Evolutionary conservation across 1,284 basidiomycete genomes (phyloP).

Genomic region (Ceratobasidium sp.): DNA sequence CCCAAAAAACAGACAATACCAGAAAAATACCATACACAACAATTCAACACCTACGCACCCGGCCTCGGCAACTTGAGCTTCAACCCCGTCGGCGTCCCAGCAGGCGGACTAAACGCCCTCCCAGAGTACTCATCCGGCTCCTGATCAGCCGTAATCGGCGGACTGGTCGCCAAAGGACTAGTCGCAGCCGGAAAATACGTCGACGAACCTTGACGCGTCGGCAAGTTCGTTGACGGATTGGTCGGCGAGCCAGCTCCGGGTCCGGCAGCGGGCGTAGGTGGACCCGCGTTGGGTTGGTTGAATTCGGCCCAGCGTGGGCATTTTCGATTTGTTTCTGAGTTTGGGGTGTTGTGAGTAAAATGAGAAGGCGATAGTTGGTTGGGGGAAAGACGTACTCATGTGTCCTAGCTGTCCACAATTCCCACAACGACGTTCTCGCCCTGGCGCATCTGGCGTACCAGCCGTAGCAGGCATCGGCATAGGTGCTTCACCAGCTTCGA

Average conservation of each 20-base stretch:
- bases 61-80: constrained; percentile 32
- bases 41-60: not conserved
- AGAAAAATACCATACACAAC: not conserved
- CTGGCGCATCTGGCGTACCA: constrained; percentile 87
- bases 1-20: not conserved
- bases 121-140: constrained; percentile 51
- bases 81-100: constrained; percentile 32
- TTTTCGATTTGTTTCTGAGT: constrained; percentile 90
- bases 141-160: constrained; percentile 67
- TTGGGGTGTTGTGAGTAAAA: not conserved
- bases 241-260: constrained; percentile 62
- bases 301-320: constrained; percentile 94
- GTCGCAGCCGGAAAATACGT: constrained; percentile 60
- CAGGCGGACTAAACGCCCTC: constrained; percentile 39
- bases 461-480: constrained; percentile 80
- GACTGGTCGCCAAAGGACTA: constrained; percentile 84
- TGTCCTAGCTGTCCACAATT: constrained; percentile 96
- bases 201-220: constrained; percentile 6
- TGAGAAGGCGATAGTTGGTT: not conserved
- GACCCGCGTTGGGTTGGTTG: constrained; percentile 61
- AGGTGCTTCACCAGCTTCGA: constrained; percentile 83
- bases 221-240: constrained; percentile 53
- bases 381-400: constrained; percentile 77
- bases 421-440: constrained; percentile 82
- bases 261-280: constrained; percentile 17